Base-by-base conservation (phyloP, 1,284 basidiomycete species). In the Pseudozyma flocculosa region DNA sequence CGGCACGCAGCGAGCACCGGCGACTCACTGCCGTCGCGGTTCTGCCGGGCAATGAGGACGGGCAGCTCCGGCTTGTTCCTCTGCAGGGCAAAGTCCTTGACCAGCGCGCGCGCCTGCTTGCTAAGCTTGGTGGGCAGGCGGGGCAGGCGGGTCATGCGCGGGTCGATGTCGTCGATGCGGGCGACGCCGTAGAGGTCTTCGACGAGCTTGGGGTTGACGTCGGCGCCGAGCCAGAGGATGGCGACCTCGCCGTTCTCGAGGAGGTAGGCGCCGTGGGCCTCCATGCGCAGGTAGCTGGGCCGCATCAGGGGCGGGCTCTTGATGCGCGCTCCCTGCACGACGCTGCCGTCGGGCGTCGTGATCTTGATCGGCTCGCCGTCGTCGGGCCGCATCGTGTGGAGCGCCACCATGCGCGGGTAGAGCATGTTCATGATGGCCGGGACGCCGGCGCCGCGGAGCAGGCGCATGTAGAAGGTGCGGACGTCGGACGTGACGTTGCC, bases 401-500 rank as follows among this genome's bases (percentile, higher is more conserved):
- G 80, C 2, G 93, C 90, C 26, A 96, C 81, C 69, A 98, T 82
- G 37, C 87, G 85, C 3, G 95, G 95, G 79, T 98, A 98, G 13
- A 97, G 83, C 68, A 90, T 82, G 55, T 87, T 85, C 79, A 95
- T 86, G 26, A 87, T 84, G 23, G 81, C 81, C 15, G 87, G 85
- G 2, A 88, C 85, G 38, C 86, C 82, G 80, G 87, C 84, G 0
- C 85, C 84, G 60, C 87, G 84, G 43, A 95, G 81, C 55, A 86
- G 84, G 58, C 92, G 88, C 61, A 88, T 86, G 74, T 89, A 85
- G 76, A 88, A 90, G 53, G 91, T 90, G 49, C 95, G 88, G 18
- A 95, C 91, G 71, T 98, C 95, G 15, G 92, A 88, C 4, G 90
- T 87, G 41, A 98, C 92, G 72, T 86, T 88, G 43, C 89, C 86